Base-by-base conservation (phyloP, 1,284 basidiomycete species). In the Sutorius eximius region DNA sequence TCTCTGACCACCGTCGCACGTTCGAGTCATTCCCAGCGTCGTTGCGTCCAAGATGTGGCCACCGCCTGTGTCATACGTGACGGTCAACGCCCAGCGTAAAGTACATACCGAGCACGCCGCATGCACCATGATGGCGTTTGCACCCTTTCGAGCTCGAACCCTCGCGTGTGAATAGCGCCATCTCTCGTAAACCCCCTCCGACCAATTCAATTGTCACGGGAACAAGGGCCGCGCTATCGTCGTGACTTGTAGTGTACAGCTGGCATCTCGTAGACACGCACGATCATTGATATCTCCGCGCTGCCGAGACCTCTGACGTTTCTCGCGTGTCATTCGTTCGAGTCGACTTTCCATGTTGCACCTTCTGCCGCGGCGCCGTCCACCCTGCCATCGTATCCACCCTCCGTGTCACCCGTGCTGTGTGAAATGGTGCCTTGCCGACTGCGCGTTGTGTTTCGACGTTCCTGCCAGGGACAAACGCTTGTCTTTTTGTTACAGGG, bases 361-460 rank as follows among this genome's bases (percentile, higher is more conserved):
- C 38, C 37, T 43, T 59, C 57, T 12, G 22, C 38, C 40, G 40
- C 32, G 51, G 54, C 36, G 15, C 20, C 29, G 15, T 24, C 29
- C 53, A 16, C 18, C 49, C 15, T 15, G 18, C 18, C 44, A 49
- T 41, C 15, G 44, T 36, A 9, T 37, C 36, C 36, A 37, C 16
- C n/a, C 34, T 36, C 7, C 34, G n/a, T 18, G n/a, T 37, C 36
- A 18, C 5, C 37, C 32, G 16, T 34, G 20, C 50, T 41, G 45
- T 61, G 62, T 49, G 60, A 65, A 57, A 41, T 7, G 41, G 55
- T 62, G 27, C 60, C 60, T 62, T 61, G 61, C 44, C 41, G 40
- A 48, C 16, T 9, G 16, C 15, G 34, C 34, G 10, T 36, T 36
- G 34, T 15, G 16, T 36, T n/a, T 16, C n/a, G 34, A 36, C n/a